These are phyloP conservation scores for Thelephora terrestris DNA, from an alignment of 1,284 basidiomycete genomes.

Conservation along the genomic window DNA sequence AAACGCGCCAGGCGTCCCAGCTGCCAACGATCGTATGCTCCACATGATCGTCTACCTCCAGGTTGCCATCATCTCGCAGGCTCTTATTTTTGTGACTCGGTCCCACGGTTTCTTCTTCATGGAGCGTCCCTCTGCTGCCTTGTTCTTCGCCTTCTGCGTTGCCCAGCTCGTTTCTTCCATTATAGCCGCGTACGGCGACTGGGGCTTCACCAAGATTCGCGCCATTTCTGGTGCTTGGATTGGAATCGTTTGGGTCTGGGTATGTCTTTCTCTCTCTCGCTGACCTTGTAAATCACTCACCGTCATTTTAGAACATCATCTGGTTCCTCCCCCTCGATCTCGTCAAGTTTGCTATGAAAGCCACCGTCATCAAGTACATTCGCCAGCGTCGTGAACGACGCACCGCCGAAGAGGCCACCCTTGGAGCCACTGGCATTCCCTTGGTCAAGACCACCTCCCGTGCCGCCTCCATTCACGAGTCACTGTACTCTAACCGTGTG, in stretches of 20 bases:
- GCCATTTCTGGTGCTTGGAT: constrained; percentile 88
- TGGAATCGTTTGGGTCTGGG: constrained; percentile 95
- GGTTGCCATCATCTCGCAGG: constrained; percentile 97
- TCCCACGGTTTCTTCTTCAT: constrained; percentile 97
- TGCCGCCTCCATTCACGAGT: constrained; percentile 86
- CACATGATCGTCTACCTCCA: constrained; percentile 82
- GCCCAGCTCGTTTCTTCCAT: constrained; percentile 93
- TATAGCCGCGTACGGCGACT: constrained; percentile 88
- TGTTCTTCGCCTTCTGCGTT: constrained; percentile 84
- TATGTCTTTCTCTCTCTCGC: constrained; percentile 27
- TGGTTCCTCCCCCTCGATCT: constrained; percentile 94
- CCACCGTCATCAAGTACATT: constrained; percentile 78
- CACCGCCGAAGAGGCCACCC: constrained; percentile 33
- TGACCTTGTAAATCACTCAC: constrained; percentile 5
- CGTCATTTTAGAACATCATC: constrained; percentile 60
- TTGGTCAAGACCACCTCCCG: constrained; percentile 83
- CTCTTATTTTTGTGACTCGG: constrained; percentile 94
- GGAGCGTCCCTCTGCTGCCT: constrained; percentile 88
- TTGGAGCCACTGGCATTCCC: constrained; percentile 54
- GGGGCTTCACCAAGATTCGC: constrained; percentile 79
- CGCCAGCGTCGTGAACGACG: constrained; percentile 44
- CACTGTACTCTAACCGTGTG: constrained; percentile 88
- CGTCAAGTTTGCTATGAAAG: constrained; percentile 96
- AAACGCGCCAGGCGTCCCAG: constrained; percentile 25
- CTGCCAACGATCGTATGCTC: constrained; percentile 66